Conservation (phyloP, 2,329 filamentous ascomycete species). For the Orbilia blumenaviensis region DNA sequence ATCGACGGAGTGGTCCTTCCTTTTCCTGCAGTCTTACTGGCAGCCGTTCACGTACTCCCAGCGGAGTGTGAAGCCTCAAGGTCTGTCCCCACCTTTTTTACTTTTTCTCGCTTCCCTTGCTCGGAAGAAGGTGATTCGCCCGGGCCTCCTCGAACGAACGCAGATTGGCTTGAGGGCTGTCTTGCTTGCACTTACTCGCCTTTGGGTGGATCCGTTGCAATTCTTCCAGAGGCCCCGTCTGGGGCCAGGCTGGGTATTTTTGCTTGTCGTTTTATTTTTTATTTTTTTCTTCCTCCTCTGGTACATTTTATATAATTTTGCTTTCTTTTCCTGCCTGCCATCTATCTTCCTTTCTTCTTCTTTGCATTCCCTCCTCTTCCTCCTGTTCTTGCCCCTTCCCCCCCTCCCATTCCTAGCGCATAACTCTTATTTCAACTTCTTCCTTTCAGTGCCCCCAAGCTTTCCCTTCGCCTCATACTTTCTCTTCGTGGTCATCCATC, state of each 20-base stretch:
- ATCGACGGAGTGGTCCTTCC: constrained; percentile 29
- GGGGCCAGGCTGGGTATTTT: constrained; percentile 54
- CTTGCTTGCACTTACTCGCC: constrained; percentile 43
- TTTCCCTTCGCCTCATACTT: constrained; percentile 22
- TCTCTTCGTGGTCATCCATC: constrained; percentile 13
- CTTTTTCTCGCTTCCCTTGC: constrained; percentile 54
- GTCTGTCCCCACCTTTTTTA: constrained; percentile 51
- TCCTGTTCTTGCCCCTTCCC: constrained; percentile 27
- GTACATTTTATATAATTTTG: constrained; percentile 53
- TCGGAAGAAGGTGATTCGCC: constrained; percentile 54
- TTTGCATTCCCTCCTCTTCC: constrained; percentile 32
- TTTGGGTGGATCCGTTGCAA: constrained; percentile 47
- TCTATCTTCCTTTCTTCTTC: constrained; percentile 53
- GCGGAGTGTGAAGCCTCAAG: constrained; percentile 45
- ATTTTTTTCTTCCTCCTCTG: constrained; percentile 43
- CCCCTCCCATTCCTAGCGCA: constrained; percentile 36
- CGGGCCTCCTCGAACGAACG: constrained; percentile 52
- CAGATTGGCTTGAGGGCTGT: constrained; percentile 47
- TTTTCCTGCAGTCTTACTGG: constrained; percentile 31
- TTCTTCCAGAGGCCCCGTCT: constrained; percentile 53
- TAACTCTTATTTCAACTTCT: constrained; percentile 47
- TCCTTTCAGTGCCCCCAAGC: constrained; percentile 16
- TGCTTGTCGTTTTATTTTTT: constrained; percentile 50
- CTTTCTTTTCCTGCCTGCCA: constrained; percentile 53
- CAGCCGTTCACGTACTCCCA: background rate